Evolutionary conservation across 306 rosid species (phyloP).

Genomic region (Rosa lucieae): DNA sequence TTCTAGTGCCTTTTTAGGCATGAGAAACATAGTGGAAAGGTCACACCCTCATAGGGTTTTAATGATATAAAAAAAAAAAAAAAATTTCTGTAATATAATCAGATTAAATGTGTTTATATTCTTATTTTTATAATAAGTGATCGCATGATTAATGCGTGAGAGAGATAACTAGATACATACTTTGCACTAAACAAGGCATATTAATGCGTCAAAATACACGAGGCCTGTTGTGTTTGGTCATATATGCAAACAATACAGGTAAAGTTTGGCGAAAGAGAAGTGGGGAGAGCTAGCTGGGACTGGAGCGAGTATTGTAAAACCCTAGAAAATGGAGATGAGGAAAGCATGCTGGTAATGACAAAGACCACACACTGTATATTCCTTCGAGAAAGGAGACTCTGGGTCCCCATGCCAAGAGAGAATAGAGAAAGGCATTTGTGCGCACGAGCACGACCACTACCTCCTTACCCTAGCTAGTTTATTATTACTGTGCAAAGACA

Average conservation of each 20-base stretch:
- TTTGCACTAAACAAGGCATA: not conserved
- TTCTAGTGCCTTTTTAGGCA: slow-evolving; percentile 1
- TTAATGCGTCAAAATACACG: not conserved
- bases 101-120: too few relatives aligned
- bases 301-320: slow-evolving; percentile 36
- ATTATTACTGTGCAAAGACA: slow-evolving; percentile 47
- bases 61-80: not conserved
- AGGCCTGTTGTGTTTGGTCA: slow-evolving; percentile 3
- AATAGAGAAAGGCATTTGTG: slow-evolving; percentile 30
- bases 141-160: not conserved
- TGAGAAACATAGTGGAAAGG: not conserved
- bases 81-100: too few relatives aligned
- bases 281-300: not conserved
- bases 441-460: slow-evolving; percentile 63
- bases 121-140: not conserved
- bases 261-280: not conserved
- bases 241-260: not conserved
- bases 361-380: slow-evolving; percentile 90
- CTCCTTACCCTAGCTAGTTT: not conserved
- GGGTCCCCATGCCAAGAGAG: slow-evolving; percentile 41
- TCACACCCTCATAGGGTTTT: not conserved
- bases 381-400: slow-evolving; percentile 81
- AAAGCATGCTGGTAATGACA: slow-evolving; percentile 87
- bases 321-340: slow-evolving; percentile 77
- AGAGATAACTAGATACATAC: not conserved